phyloP scores from a whole-genome alignment of 2,329 filamentous ascomycete species.

The Harringtonia lauricola region DNA sequence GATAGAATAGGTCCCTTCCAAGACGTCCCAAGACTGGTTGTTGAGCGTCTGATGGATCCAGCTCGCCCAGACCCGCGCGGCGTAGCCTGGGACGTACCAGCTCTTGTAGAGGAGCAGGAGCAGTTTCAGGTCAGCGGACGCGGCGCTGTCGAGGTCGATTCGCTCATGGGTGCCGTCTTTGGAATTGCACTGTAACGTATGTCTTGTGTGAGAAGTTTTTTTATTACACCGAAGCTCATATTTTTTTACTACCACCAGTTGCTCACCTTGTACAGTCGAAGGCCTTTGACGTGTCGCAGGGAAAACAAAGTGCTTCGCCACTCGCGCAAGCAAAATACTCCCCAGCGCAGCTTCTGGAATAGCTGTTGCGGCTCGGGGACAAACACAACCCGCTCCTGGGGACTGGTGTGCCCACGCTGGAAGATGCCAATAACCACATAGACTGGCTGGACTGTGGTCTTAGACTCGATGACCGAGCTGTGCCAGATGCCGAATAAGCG shows the following conservation, averaged over 20 bases:
- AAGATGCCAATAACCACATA: not conserved
- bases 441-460: constrained; percentile 52
- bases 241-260: not conserved
- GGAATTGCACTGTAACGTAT: no score
- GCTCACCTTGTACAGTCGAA: not conserved
- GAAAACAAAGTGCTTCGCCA: not conserved
- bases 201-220: not conserved
- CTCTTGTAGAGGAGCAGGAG: not conserved
- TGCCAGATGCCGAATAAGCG: no score
- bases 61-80: no score
- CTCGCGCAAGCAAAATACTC: not conserved
- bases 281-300: not conserved
- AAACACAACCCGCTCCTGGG: not conserved
- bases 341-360: not conserved
- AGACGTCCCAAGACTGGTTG: not conserved
- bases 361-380: not conserved
- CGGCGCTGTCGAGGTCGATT: not conserved
- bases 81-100: no score
- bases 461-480: constrained; percentile 23
- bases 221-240: not conserved
- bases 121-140: not conserved
- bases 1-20: not conserved
- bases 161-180: not conserved
- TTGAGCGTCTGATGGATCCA: not conserved
- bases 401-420: not conserved